Conservation (phyloP, 2,329 filamentous ascomycete genomes). For the Clonostachys byssicola region DNA sequence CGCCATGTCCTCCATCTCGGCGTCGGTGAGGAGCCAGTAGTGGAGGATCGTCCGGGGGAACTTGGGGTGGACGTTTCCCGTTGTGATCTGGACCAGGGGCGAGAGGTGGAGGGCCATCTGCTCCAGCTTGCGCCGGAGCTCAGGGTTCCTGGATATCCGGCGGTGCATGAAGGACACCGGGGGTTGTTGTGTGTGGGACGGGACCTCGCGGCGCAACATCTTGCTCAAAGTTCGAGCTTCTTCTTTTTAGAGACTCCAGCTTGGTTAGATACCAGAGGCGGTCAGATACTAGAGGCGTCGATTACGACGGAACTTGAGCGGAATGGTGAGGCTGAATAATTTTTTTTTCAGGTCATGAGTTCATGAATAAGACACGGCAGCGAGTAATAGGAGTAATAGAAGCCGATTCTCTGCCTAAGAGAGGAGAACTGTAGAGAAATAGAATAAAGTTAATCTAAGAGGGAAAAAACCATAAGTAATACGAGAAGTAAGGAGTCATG, state of each 20-base stretch:
- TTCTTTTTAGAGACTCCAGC: neutral
- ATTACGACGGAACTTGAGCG: neutral
- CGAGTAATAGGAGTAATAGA: too few species aligned
- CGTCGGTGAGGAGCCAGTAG: conserved; percentile 71
- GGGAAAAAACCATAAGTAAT: too few species aligned
- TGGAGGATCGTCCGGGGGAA: conserved; percentile 65
- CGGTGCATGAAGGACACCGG: conserved; percentile 10
- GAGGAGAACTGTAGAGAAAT: too few species aligned
- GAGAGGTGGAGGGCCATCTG: conserved; percentile 63
- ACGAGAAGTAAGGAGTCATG: too few species aligned
- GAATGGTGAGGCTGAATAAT: too few species aligned
- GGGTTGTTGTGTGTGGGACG: conserved; percentile 20
- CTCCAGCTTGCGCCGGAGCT: conserved; percentile 55
- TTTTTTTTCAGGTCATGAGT: too few species aligned
- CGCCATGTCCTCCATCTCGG: conserved; percentile 65
- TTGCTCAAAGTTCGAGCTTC: conserved; percentile 7
- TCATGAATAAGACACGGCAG: too few species aligned
- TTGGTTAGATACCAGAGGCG: too few species aligned
- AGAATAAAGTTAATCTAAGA: too few species aligned
- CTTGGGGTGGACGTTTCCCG: conserved; percentile 56
- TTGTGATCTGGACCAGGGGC: conserved; percentile 61
- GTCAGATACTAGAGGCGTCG: too few species aligned
- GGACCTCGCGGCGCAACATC: conserved; percentile 25
- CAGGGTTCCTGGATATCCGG: conserved; percentile 37
- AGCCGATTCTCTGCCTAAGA: too few species aligned